Base-by-base conservation (phyloP, 2,329 filamentous ascomycete genomes). In the Fusarium sp. region DNA sequence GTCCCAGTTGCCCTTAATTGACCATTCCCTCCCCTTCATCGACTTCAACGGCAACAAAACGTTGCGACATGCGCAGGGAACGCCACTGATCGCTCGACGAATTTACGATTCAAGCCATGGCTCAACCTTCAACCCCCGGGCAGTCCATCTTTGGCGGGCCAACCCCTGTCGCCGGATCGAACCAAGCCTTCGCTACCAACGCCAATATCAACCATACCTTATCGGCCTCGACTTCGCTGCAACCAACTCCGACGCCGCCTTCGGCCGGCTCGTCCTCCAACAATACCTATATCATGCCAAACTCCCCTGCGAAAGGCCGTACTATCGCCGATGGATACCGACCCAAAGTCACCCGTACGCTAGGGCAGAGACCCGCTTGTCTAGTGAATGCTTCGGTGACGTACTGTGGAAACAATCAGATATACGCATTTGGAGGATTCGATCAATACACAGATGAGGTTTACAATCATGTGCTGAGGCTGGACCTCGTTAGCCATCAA, bases 381-480 rank as follows among this genome's bases (percentile, higher is more conserved):
- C 85, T 99, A 49, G 95, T 99, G 71, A 99, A 99, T 83, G 96
- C 96, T 52, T 98, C 96, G 1, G 95, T 98, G 63, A 99, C 96
- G n/a, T 97, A 97, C 78, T 97, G 96, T 75, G 94, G 94, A 62
- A 96, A 97, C 81, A 96, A 98, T 78, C 90, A 96, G 79, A 98
- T 99, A 73, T 98, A 96, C 80, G 96, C 95, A 13, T 99, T 99
- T 83, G 96, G 96, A 43, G 96, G 96, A 19, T 99, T 99, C 76
- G 96, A 99, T 77, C 95, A 98, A 79, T 98, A 97, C 77, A 99
- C 96, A 1, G 96, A 99, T 78, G 96, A 99, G 82, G 92, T 99
- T 19, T 99, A 99, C 81, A 99, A 99, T 76, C 96, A 99, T 81
- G 96, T 99, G 41, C 84, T 99, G 67, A 90, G 89, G 73, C 82